phyloP scores from a whole-genome alignment of 129 eudicot genomes.

The Pseudognaphalium luteoalbum region DNA sequence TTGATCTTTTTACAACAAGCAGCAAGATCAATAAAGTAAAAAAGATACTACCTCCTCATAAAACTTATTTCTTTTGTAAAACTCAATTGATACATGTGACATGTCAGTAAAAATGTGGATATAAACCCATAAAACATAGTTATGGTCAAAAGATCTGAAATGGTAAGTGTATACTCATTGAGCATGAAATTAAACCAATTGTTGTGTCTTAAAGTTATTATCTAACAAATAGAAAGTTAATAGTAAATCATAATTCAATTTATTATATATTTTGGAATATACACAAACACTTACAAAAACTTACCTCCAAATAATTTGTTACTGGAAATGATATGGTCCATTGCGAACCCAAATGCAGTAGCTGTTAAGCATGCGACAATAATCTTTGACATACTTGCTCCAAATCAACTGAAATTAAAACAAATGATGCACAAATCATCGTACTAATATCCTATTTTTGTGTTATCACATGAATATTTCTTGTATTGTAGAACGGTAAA shows the following conservation, averaged over 20 bases:
- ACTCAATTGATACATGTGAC: not conserved
- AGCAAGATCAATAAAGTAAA: too few species aligned
- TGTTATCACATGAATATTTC: not conserved
- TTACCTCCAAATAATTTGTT: conserved; percentile 33
- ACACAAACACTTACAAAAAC: not conserved
- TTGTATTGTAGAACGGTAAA: not conserved
- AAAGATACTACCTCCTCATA: too few species aligned
- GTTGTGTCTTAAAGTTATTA: too few species aligned
- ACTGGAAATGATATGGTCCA: conserved; percentile 34
- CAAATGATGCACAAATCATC: not conserved
- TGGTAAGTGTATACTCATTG: too few species aligned
- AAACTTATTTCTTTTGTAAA: too few species aligned
- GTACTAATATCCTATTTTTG: not conserved
- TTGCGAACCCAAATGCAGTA: conserved; percentile 29
- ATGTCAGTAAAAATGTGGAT: not conserved
- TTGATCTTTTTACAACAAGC: not conserved
- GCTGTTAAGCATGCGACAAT: conserved; percentile 21
- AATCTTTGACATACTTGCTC: conserved; percentile 25
- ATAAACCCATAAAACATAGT: too few species aligned
- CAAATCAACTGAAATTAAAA: conserved; percentile 3
- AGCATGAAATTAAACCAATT: too few species aligned
- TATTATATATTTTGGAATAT: not conserved
- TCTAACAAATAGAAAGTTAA: not conserved
- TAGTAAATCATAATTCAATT: not conserved
- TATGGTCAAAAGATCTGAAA: too few species aligned